phyloP scores from a whole-genome alignment of 345 rosid species.

The Populus euphratica region DNA sequence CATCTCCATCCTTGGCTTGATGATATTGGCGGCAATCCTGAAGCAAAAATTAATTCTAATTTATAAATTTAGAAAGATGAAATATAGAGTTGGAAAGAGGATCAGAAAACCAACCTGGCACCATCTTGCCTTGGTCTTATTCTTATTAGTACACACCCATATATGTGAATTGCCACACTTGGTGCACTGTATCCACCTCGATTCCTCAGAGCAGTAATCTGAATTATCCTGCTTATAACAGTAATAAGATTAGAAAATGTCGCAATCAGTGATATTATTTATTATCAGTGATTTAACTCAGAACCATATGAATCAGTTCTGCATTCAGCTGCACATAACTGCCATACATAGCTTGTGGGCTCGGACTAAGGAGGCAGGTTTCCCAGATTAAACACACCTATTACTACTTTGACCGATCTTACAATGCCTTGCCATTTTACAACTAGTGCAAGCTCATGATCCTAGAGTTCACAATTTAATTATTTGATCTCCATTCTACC shows the following conservation, averaged over 20 bases:
- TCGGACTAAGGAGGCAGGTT: not conserved
- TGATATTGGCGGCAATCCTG: constrained; percentile 97
- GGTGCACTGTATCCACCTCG: constrained; percentile 94
- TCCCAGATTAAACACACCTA: not conserved
- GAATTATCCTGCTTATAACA: constrained; percentile 46
- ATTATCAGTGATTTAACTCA: not conserved
- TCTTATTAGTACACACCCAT: constrained; percentile 92
- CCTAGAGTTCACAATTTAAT: not conserved
- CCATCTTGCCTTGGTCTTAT: constrained; percentile 92
- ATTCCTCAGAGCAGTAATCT: constrained; percentile 78
- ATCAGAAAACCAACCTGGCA: constrained; percentile 62
- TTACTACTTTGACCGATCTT: not conserved
- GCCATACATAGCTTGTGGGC: not conserved
- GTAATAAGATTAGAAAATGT: not conserved
- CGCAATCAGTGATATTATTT: not conserved
- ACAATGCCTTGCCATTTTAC: not conserved
- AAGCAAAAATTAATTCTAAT: constrained; percentile 10
- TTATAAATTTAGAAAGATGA: constrained; percentile 13
- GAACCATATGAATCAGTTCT: not conserved
- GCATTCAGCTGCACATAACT: not conserved
- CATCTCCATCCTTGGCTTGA: constrained; percentile 99
- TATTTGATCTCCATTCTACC: not conserved
- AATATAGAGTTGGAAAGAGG: not conserved
- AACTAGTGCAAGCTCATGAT: not conserved
- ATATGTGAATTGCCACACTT: constrained; percentile 85